phyloP scores from a whole-genome alignment of 768 basidiomycete species.

The Saitozyma sp. region DNA sequence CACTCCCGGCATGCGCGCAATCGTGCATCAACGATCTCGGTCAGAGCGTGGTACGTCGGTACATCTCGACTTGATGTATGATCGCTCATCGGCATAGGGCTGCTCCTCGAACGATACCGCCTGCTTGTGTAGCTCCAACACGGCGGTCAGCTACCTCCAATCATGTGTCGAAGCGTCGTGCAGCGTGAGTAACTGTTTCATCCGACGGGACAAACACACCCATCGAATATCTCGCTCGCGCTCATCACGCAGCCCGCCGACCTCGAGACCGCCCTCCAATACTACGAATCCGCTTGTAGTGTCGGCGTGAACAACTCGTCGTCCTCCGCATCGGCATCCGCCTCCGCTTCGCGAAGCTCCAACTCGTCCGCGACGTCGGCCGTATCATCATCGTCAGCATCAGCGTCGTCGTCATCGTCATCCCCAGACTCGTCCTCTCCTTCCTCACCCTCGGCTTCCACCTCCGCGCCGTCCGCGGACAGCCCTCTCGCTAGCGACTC shows the following conservation, averaged over 20 bases:
- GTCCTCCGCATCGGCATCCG: constrained; percentile 3
- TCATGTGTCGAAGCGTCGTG: constrained; percentile 13
- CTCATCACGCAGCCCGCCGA: constrained; percentile 8
- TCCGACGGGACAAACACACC: not conserved
- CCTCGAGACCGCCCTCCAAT: constrained; percentile 1
- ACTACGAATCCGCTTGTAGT: constrained; percentile 7
- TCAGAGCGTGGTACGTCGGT: constrained; percentile 6
- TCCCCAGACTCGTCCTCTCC: not conserved
- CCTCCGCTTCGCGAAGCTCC: not conserved
- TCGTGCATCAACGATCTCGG: constrained; percentile 7
- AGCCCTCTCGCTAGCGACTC: not conserved
- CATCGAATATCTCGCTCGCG: not conserved
- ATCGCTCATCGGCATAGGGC: constrained; percentile 5
- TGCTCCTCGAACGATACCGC: constrained; percentile 11
- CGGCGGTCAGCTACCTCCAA: constrained; percentile 8
- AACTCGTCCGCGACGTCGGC: constrained; percentile 1
- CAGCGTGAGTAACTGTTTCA: constrained; percentile 7
- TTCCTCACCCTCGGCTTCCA: not conserved
- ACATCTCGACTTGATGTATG: not conserved
- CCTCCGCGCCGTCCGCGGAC: not conserved
- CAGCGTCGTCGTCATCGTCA: not conserved
- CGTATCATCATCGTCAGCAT: constrained; percentile 1
- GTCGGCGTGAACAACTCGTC: not conserved
- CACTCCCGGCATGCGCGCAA: constrained; percentile 5
- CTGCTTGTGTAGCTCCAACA: constrained; percentile 7